Base-by-base conservation (phyloP, 441 rosid species). In the Populus hybrid region DNA sequence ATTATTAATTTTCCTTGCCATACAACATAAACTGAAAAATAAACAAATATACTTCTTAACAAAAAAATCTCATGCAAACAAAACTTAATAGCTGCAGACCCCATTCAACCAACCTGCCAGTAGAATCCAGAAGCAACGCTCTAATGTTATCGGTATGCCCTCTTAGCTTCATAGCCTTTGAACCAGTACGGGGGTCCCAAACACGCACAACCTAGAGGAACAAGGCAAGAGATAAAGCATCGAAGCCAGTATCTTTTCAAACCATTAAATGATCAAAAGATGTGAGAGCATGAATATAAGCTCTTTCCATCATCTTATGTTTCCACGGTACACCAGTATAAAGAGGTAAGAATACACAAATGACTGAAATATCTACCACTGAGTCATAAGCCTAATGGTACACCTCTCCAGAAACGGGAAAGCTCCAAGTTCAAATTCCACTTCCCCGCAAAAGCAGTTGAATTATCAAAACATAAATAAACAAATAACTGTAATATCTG, bases 121-220 rank as follows among this genome's bases (percentile, higher is more conserved):
- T 89, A 72, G 99, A 80, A 86, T 97, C 99, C 82, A 97, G 84
- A 83, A 97, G 97, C 80, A 97, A 82, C 73, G 97, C 95, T 83
- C 99, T 88, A 76, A 97, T 91, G 80, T 97, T 97, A 88, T 97
- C 99, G 38, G 94, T 91, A 81, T 97, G 99, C 81, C 99, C 99
- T 84, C 95, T 90, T 77, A 97, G 82, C 85, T 97, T 97, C 97
- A 97, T 91, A 80, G 92, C 90, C 90, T 97, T 97, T 63, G 95
- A 86, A 81, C 99, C 99, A 81, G 93, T 89, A 85, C 99, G 90
- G 76, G 99, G 97, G 84, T 97, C 99, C 99, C 99, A 97, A 76
- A 95, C 97, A 66, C 99, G 98, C 80, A 97, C 95, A 81, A 93
- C 98, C 99, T 97, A 79, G 63, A 87, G 69, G 73, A 80, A 80